Evolutionary conservation across 192 early-diverging fungal genomes (phyloP).

Genomic region (Coemansia sp.): DNA sequence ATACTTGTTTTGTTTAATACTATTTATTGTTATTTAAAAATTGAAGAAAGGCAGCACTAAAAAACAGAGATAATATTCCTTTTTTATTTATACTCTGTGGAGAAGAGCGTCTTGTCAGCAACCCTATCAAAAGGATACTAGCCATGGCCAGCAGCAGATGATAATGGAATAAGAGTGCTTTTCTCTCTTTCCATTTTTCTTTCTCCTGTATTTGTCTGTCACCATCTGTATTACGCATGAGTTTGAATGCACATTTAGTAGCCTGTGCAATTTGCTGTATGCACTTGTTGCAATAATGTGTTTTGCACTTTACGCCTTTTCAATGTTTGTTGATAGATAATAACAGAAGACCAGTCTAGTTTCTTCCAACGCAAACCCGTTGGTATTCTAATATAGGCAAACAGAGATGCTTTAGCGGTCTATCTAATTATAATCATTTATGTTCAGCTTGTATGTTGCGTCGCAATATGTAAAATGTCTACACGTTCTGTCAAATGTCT

Average conservation of each 20-base stretch:
- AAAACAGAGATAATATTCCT: background rate
- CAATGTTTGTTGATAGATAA: background rate
- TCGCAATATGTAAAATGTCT: too few species aligned
- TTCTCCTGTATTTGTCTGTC: too few species aligned
- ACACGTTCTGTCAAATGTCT: too few species aligned
- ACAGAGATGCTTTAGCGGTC: too few species aligned
- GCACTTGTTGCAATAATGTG: background rate
- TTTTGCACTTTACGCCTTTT: background rate
- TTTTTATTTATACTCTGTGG: background rate
- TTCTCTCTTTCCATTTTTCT: too few species aligned
- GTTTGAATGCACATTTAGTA: background rate
- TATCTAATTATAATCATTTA: too few species aligned
- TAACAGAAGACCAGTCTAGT: background rate
- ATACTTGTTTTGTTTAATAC: too few species aligned
- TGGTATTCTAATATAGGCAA: background rate
- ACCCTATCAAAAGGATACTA: background rate
- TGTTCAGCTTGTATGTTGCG: too few species aligned
- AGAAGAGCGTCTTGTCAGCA: background rate
- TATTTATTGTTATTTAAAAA: background rate
- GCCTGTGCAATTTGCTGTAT: background rate
- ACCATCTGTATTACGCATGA: background rate
- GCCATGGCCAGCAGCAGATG: too few species aligned
- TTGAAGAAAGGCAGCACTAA: background rate
- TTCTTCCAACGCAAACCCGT: background rate
- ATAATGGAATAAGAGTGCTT: too few species aligned